phyloP scores from a whole-genome alignment of 768 basidiomycete species.

The Fistulinella prunicolor region DNA sequence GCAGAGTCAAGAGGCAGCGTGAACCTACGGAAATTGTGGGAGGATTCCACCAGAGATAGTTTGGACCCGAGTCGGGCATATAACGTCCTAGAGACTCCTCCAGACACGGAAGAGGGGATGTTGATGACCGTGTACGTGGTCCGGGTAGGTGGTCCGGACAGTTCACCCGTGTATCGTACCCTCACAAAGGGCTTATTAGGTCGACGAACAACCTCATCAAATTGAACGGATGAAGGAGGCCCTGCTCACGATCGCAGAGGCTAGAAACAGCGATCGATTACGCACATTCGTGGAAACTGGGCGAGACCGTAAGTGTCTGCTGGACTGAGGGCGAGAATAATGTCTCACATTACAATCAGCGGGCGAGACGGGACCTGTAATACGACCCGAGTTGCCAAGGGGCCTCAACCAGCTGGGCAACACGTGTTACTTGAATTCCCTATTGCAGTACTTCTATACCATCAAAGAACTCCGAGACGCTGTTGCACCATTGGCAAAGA shows the following conservation, averaged over 20 bases:
- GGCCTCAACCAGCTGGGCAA: slow-evolving; percentile 89
- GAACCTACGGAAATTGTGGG: slow-evolving; percentile 49
- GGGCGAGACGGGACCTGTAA: slow-evolving; percentile 56
- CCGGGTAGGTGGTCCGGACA: slow-evolving; percentile 48
- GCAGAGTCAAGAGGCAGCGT: slow-evolving; percentile 61
- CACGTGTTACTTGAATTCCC: slow-evolving; percentile 83
- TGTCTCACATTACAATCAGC: slow-evolving; percentile 39
- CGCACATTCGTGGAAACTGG: slow-evolving; percentile 64
- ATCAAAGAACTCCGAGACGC: slow-evolving; percentile 84
- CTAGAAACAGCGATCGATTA: slow-evolving; percentile 68
- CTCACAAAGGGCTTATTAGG: slow-evolving; percentile 37
- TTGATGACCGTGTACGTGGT: slow-evolving; percentile 68
- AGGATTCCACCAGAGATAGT: slow-evolving; percentile 47
- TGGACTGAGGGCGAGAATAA: not conserved
- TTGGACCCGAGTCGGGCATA: slow-evolving; percentile 77
- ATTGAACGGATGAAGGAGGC: slow-evolving; percentile 72
- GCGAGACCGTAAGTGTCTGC: slow-evolving; percentile 64
- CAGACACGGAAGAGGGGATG: slow-evolving; percentile 75
- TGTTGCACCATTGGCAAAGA: slow-evolving; percentile 56
- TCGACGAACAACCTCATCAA: slow-evolving; percentile 69
- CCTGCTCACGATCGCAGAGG: slow-evolving; percentile 68
- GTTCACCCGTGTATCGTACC: not conserved
- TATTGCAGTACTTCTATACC: slow-evolving; percentile 90
- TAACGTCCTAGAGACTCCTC: slow-evolving; percentile 62
- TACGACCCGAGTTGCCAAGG: slow-evolving; percentile 68